A percentile compares a stretch with the other conserved stretches of the same genome.
Evolutionary conservation across 2,329 filamentous ascomycete genomes (phyloP).

Genomic region (Fonsecaea multimorphosa): DNA sequence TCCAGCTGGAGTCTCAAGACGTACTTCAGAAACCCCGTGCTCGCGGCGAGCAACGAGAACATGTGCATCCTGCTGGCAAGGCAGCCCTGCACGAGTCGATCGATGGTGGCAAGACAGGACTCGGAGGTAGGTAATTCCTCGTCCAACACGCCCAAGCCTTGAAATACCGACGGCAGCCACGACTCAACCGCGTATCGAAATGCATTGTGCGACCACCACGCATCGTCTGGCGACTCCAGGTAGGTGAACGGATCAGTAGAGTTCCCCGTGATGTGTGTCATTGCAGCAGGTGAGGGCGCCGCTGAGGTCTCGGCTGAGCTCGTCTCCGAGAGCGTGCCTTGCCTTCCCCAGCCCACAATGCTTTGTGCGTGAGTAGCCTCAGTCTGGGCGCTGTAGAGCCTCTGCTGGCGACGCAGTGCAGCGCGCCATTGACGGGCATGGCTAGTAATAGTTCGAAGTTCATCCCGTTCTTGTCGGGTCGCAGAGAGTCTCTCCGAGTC

Average conservation of each 20-base stretch:
- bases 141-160: constrained; percentile 24
- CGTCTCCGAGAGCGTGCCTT: constrained; percentile 24
- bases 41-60: constrained; percentile 33
- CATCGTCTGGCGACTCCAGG: constrained; percentile 27
- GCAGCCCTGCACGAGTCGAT: constrained; percentile 28
- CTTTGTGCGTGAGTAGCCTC: constrained; percentile 30
- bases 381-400: constrained; percentile 27
- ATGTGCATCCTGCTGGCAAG: constrained; percentile 31
- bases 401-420: constrained; percentile 29
- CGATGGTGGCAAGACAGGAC: constrained; percentile 24
- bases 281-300: constrained; percentile 26
- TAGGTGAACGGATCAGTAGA: constrained; percentile 24
- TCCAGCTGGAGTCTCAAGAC: constrained; percentile 23
- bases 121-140: constrained; percentile 6
- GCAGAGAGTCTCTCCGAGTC: constrained; percentile 30
- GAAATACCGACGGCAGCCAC: constrained; percentile 29
- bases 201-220: constrained; percentile 27
- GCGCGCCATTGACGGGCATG: constrained; percentile 34
- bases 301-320: constrained; percentile 32
- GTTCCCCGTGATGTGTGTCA: constrained; percentile 17
- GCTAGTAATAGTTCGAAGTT: constrained; percentile 33
- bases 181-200: constrained; percentile 23
- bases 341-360: constrained; percentile 31
- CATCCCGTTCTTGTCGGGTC: constrained; percentile 31
- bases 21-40: constrained; percentile 25